Conservation (phyloP, 495 filamentous ascomycete species). For the Neurospora sp. region DNA sequence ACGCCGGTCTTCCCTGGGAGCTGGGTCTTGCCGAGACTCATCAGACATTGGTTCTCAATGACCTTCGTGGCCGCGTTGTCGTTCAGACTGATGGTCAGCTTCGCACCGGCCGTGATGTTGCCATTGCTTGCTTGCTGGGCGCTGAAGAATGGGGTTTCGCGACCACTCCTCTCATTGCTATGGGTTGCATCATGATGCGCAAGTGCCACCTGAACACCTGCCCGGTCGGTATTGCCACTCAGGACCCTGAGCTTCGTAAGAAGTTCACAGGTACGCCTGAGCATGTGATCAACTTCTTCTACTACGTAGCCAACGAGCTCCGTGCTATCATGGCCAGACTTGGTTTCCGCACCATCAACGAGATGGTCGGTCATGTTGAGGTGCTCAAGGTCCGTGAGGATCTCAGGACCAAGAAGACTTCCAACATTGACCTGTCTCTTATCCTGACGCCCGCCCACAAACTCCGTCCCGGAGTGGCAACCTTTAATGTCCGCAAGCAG, state of each 20-base stretch:
- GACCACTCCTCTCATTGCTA: slow-evolving; percentile 92
- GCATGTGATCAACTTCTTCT: slow-evolving; percentile 99
- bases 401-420: slow-evolving; percentile 76
- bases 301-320: slow-evolving; percentile 96
- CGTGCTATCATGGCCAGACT: slow-evolving; percentile 97
- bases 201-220: slow-evolving; percentile 76
- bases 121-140: slow-evolving; percentile 91
- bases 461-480: slow-evolving; percentile 90
- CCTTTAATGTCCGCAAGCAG: slow-evolving; percentile 98
- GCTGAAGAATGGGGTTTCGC: slow-evolving; percentile 98
- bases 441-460: slow-evolving; percentile 96
- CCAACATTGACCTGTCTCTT: slow-evolving; percentile 88
- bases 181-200: slow-evolving; percentile 97
- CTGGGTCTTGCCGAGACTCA: slow-evolving; percentile 96
- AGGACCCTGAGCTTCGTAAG: slow-evolving; percentile 88
- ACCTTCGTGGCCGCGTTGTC: slow-evolving; percentile 90
- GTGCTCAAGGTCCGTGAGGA: slow-evolving; percentile 82
- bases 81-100: slow-evolving; percentile 98
- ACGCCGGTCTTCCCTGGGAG: slow-evolving; percentile 97
- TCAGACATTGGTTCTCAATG: slow-evolving; percentile 96
- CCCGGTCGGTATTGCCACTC: slow-evolving; percentile 93
- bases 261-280: slow-evolving; percentile 94
- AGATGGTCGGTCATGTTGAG: slow-evolving; percentile 96
- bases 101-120: slow-evolving; percentile 87
- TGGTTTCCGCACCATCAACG: slow-evolving; percentile 90